A percentile compares a stretch with the other conserved stretches of the same genome.
Conservation (phyloP, 805 yeast species). For the Isabelozyma gotoi region DNA sequence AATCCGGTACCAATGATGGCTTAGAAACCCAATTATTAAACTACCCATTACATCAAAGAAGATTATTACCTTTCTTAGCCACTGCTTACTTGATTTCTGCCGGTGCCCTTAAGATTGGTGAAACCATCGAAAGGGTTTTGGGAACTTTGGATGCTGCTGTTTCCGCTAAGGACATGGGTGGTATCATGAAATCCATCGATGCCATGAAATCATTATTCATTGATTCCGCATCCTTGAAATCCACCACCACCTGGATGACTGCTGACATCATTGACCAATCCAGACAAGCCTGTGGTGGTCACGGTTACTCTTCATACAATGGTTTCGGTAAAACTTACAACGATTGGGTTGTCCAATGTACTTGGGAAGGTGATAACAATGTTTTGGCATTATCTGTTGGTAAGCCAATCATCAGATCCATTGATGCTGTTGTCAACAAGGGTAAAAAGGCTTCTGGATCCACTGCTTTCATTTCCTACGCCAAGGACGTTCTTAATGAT, state of each 20-base stretch:
- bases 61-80: conserved; percentile 46
- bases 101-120: conserved; percentile 40
- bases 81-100: conserved; percentile 35
- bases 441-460: conserved; percentile 35
- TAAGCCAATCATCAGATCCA: conserved; percentile 35
- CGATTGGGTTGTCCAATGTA: conserved; percentile 49
- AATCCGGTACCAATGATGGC: conserved; percentile 16
- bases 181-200: conserved; percentile 29
- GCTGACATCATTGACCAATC: conserved; percentile 41
- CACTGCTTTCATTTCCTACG: conserved; percentile 31
- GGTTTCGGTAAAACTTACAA: conserved; percentile 46
- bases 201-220: conserved; percentile 43
- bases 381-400: conserved; percentile 44
- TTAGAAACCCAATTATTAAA: conserved; percentile 43
- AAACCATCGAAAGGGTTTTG: conserved; percentile 29
- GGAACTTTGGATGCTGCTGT: conserved; percentile 38
- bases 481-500: conserved; percentile 10
- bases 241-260: conserved; percentile 45
- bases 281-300: conserved; percentile 50
- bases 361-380: conserved; percentile 52
- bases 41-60: conserved; percentile 46
- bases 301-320: conserved; percentile 44
- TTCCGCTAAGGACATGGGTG: conserved; percentile 26
- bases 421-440: conserved; percentile 24
- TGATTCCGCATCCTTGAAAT: conserved; percentile 45